Base-by-base conservation (phyloP, 352 stramenopile genomes). In the Phytophthora cactorum region DNA sequence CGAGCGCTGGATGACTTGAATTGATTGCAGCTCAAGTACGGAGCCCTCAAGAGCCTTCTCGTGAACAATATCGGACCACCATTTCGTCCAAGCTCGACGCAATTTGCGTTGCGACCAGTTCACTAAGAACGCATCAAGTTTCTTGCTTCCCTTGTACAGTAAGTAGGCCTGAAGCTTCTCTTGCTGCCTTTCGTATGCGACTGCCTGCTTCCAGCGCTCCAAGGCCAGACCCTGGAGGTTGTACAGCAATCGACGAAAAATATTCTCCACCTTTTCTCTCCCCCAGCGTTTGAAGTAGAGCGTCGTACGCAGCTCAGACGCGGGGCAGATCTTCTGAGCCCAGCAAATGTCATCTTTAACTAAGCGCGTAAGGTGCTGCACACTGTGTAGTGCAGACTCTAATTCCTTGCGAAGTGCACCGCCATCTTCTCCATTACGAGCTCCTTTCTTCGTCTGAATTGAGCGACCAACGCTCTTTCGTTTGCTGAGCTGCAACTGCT, bases 281-380 rank as follows among this genome's bases (percentile, higher is more conserved):
- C 87, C 87, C 87, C 87, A 95, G 2, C 85, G 83, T 69, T 93
- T 91, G 43, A 94, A 90, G 72, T 89, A 92, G 6, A 91, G 74
- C 66, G 81, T 89, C 0, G 81, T 89, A 10, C 83, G 80, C 8
- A 90, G 68, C 44, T 89, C 78, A 7, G 77, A 89, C 0, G 75
- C 67, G 0, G 83, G 84, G 15, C 83, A 93, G 22, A 95, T 90
- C 45, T 80, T 81, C 36, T 95, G 86, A 2, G 79, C 86, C 46
- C 73, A 78, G 38, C 73, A 80, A 52, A 95, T 89, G 55, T 95
- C 84, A 17, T 90, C 70, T 38, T 91, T 92, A 41, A 95, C 86
- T 8, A 91, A 66, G 2, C 77, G 72, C 5, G 84, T 92, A 6
- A 91, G 68, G 28, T 88, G 72, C 60, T 95, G 86, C 0, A 95